Base-by-base conservation (phyloP, 257 asterid genomes). In the Nicotiana noctiflora region DNA sequence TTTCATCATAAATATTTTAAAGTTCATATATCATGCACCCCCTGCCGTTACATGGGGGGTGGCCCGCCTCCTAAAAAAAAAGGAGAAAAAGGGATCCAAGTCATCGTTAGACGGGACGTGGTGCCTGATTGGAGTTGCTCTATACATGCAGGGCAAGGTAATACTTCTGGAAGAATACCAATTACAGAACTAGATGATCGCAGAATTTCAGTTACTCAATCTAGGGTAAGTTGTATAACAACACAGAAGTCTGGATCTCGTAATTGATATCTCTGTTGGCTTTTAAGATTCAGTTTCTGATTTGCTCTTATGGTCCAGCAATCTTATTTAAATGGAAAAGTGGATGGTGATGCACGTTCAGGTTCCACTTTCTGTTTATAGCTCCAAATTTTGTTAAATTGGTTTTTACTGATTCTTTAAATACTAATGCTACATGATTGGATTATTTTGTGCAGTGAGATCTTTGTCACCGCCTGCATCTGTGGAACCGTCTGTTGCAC, bases 291-390 rank as follows among this genome's bases (percentile, higher is more conserved):
- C 56, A 59, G 67, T 81, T 62, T 83, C 79, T 79, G 34, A 77
- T 80, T 60, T 59, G 64, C 81, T 70, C 78, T 83, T 75, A 79
- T 86, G 87, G 82, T 86, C 81, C 92, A 94, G 98, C 97, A 86
- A 86, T 89, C 92, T 74, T 92, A 89, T 86, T 40, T 86, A 61
- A 91, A 92, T 84, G 98, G 95, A 92, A 90, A 86, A 92, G 80
- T 83, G 76, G 89, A 92, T 82, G 66, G 83, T 82, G 92, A 85
- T 76, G 66, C 85, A 60, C 84, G 75, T 65, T 82, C 98, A 92
- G 99, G 99, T 96, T 82, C 49, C 51, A 81, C 52, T 76, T 78
- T 32, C 79, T 32, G 15, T 37, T 55, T 82, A 7, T 31, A 66
- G 17, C 32, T 72, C 63, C 64, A 67, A 77, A 3, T 29, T 51